Evolutionary conservation across 306 rosid genomes (phyloP).

Genomic region (Heteromeles arbutifolia): DNA sequence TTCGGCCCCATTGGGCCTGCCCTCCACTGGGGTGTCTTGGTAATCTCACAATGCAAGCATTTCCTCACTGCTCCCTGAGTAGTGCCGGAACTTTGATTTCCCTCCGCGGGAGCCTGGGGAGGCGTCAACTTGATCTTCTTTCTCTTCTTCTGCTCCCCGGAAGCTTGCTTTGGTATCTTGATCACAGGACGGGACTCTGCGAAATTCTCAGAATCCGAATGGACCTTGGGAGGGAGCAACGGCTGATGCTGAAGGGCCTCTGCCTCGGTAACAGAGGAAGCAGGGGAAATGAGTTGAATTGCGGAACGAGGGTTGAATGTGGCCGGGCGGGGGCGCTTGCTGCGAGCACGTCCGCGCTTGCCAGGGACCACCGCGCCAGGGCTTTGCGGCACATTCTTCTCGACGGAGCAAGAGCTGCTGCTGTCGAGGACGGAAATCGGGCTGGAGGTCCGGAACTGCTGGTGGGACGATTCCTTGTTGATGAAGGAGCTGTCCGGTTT

Average conservation of each 20-base stretch:
- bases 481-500: constrained; percentile 31
- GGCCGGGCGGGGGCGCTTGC: constrained; percentile 89
- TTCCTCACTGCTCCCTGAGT: constrained; percentile 62
- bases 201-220: constrained; percentile 57
- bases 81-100: constrained; percentile 21
- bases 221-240: constrained; percentile 24
- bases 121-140: constrained; percentile 42
- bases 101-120: constrained; percentile 38
- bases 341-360: constrained; percentile 77
- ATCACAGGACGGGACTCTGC: constrained; percentile 57
- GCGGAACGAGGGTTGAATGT: constrained; percentile 73
- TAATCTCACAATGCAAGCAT: constrained; percentile 94
- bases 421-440: constrained; percentile 91
- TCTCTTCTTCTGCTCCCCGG: constrained; percentile 33
- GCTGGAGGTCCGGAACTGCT: constrained; percentile 68
- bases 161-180: constrained; percentile 19
- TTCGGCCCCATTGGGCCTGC: constrained; percentile 98
- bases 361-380: constrained; percentile 38
- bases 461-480: constrained; percentile 42
- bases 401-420: constrained; percentile 76
- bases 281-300: constrained; percentile 70
- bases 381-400: constrained; percentile 39
- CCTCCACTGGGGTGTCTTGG: constrained; percentile 98
- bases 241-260: constrained; percentile 16
- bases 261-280: constrained; percentile 67